Evolutionary conservation across 1,139 yeast genomes (phyloP).

Genomic region (Diutina neorugosa): DNA sequence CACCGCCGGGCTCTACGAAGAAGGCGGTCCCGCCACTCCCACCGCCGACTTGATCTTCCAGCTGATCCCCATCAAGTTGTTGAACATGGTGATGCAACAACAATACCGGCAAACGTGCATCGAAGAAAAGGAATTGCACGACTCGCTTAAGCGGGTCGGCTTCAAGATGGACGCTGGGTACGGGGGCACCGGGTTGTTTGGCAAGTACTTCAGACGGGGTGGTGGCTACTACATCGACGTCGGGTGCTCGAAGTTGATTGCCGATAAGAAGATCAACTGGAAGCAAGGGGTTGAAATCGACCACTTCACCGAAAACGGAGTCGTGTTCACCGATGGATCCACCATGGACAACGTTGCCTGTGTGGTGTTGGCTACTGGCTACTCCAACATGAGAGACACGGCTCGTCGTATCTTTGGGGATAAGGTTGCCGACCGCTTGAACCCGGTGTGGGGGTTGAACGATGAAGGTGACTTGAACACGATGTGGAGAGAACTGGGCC

Average conservation of each 20-base stretch:
- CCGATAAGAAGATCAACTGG: slow-evolving; percentile 23
- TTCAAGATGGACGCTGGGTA: slow-evolving; percentile 29
- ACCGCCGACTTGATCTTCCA: slow-evolving; percentile 23
- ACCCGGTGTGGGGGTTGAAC: slow-evolving; percentile 22
- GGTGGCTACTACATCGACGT: slow-evolving; percentile 36
- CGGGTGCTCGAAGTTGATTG: slow-evolving; percentile 26
- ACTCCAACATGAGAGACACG: slow-evolving; percentile 28
- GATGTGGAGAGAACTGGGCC: slow-evolving; percentile 25
- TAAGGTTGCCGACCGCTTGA: slow-evolving; percentile 17
- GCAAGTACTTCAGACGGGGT: slow-evolving; percentile 26
- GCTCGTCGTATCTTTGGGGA: slow-evolving; percentile 23
- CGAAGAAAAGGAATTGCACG: slow-evolving; percentile 18
- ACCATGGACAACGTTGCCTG: slow-evolving; percentile 19
- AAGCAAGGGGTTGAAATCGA: slow-evolving; percentile 20
- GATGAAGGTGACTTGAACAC: slow-evolving; percentile 23
- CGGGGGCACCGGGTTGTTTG: slow-evolving; percentile 29
- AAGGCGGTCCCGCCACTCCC: slow-evolving; percentile 22
- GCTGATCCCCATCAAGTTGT: slow-evolving; percentile 19
- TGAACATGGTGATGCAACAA: slow-evolving; percentile 19
- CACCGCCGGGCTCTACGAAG: slow-evolving; percentile 20
- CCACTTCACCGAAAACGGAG: slow-evolving; percentile 21
- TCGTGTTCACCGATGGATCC: slow-evolving; percentile 26
- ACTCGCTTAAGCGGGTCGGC: slow-evolving; percentile 19
- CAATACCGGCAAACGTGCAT: slow-evolving; percentile 17
- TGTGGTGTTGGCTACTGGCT: slow-evolving; percentile 34